Conservation (phyloP, 257 asterid species). For the Capsicum baccatum region DNA sequence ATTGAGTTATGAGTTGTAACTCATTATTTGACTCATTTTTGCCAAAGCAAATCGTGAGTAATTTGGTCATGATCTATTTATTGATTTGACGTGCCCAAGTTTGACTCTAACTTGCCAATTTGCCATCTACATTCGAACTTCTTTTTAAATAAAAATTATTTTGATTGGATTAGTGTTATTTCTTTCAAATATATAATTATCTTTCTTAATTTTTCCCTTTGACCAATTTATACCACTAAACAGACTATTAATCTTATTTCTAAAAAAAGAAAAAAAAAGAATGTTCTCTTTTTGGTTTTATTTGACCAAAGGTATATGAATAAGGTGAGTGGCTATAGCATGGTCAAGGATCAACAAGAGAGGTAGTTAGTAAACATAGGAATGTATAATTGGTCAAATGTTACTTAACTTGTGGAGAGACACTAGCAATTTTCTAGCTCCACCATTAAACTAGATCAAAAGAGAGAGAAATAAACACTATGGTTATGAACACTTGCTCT, state of each 20-base stretch:
- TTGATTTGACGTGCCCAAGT: not conserved
- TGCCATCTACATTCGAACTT: not conserved
- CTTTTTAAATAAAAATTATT: not conserved
- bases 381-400: slow-evolving; percentile 7
- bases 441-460: slow-evolving; percentile 27
- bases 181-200: not conserved
- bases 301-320: not conserved
- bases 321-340: not conserved
- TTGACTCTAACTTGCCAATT: not conserved
- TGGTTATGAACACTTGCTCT: not conserved
- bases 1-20: not conserved
- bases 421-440: not conserved
- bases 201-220: no score
- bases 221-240: not conserved
- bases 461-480: not conserved
- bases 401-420: slow-evolving; percentile 28
- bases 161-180: not conserved
- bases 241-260: not conserved
- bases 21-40: not conserved
- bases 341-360: not conserved
- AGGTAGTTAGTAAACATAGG: not conserved
- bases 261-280: not conserved
- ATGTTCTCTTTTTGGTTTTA: not conserved
- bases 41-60: not conserved
- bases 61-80: not conserved